phyloP scores from a whole-genome alignment of 441 rosid genomes.

The Codiaeum variegatum region DNA sequence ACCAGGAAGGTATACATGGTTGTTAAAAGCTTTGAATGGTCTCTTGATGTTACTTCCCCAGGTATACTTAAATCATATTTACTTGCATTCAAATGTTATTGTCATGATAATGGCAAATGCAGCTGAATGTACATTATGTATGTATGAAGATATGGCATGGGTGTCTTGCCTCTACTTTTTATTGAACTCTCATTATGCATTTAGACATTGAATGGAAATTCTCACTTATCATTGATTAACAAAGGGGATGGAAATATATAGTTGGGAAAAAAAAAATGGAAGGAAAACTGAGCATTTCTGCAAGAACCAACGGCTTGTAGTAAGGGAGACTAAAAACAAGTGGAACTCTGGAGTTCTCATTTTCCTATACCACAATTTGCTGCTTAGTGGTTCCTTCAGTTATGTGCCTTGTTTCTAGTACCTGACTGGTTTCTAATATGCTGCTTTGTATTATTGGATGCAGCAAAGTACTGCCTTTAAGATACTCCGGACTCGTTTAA shows the following conservation, averaged over 20 bases:
- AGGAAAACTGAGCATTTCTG: not conserved
- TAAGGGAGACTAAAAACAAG: not conserved
- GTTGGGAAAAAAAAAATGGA: not conserved
- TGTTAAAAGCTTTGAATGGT: conserved; percentile 89
- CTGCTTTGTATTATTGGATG: conserved; percentile 17
- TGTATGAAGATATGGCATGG: not conserved
- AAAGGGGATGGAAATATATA: not conserved
- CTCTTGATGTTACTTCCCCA: conserved; percentile 98
- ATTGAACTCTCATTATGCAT: not conserved
- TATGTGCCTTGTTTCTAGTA: not conserved
- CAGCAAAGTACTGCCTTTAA: conserved; percentile 98
- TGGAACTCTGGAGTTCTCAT: not conserved
- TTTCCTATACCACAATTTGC: not conserved
- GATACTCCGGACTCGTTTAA: conserved; percentile 81
- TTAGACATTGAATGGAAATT: not conserved
- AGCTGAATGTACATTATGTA: not conserved
- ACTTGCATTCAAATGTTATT: not conserved
- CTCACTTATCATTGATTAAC: not conserved
- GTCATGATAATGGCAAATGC: not conserved
- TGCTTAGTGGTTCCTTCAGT: not conserved
- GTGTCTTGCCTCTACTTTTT: not conserved
- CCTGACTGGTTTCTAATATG: conserved; percentile 1
- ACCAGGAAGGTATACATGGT: conserved; percentile 86
- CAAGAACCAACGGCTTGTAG: not conserved
- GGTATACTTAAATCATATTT: conserved; percentile 36